Conservation (phyloP, 805 yeast genomes). For the Nakazawaea populi region DNA sequence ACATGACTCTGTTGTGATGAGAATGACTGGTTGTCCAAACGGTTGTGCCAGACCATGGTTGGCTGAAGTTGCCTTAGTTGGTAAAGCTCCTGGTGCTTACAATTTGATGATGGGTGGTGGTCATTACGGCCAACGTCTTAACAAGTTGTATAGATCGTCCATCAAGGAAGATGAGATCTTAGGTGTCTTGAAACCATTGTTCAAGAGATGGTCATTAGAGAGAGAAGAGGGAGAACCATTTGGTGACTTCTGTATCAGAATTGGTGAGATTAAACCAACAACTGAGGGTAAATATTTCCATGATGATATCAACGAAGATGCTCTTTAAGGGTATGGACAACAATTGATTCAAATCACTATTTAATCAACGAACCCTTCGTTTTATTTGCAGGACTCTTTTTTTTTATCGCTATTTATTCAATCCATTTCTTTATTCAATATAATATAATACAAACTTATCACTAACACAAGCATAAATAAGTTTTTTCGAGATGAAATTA, state of each 20-base stretch:
- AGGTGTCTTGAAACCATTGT: constrained; percentile 71
- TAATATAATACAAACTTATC: no score
- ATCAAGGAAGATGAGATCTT: constrained; percentile 88
- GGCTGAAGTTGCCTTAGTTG: constrained; percentile 93
- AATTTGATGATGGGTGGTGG: constrained; percentile 96
- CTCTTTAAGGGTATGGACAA: constrained; percentile 22
- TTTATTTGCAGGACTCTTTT: not conserved
- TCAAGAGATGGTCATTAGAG: constrained; percentile 92
- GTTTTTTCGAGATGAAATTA: not conserved
- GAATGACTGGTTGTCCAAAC: constrained; percentile 99
- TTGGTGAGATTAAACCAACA: constrained; percentile 84
- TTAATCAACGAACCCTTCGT: not conserved
- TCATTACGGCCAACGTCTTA: constrained; percentile 85
- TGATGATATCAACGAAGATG: constrained; percentile 84
- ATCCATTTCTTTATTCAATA: not conserved
- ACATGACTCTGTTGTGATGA: constrained; percentile 91
- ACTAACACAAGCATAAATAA: not conserved
- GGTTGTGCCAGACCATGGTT: constrained; percentile 99
- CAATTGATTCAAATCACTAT: not conserved
- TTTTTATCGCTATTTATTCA: not conserved
- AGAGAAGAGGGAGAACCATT: constrained; percentile 89
- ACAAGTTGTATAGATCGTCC: constrained; percentile 83
- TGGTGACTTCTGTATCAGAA: constrained; percentile 88
- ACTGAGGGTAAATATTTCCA: constrained; percentile 91
- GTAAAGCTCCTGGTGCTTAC: constrained; percentile 91